Conservation (phyloP, 1,284 basidiomycete species). For the Ceratobasidium theobromae region DNA sequence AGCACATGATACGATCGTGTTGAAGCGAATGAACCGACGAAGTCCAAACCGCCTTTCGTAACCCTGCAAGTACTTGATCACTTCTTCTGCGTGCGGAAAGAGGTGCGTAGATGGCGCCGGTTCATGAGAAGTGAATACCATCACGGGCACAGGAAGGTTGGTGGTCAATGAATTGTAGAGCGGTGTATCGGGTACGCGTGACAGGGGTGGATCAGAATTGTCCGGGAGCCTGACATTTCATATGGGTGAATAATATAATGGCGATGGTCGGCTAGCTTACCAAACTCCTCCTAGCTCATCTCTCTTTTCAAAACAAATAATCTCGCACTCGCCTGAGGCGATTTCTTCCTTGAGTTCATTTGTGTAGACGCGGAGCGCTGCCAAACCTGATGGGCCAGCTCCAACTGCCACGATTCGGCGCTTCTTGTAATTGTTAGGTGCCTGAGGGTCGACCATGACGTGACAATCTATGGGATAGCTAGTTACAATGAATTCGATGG, state of each 20-base stretch:
- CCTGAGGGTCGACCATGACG: background rate
- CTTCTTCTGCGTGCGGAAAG: constrained; percentile 59
- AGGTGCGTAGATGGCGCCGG: constrained; percentile 70
- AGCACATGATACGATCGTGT: constrained; percentile 29
- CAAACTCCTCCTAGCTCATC: constrained; percentile 21
- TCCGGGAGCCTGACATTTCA: constrained; percentile 15
- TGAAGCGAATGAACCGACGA: constrained; percentile 55
- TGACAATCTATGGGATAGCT: no score
- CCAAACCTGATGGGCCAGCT: constrained; percentile 19
- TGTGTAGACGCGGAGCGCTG: background rate
- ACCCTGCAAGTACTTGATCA: constrained; percentile 64
- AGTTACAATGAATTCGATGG: no score
- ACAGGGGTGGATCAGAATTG: background rate
- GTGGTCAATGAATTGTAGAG: constrained; percentile 74
- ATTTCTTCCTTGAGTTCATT: constrained; percentile 24
- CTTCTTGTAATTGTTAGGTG: background rate
- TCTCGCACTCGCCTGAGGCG: constrained; percentile 8
- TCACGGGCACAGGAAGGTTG: constrained; percentile 72
- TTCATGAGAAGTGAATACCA: constrained; percentile 61
- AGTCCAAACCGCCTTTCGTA: constrained; percentile 63
- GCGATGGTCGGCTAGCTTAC: no score
- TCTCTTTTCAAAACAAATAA: constrained; percentile 18
- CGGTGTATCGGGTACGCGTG: constrained; percentile 49
- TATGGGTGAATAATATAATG: no score
- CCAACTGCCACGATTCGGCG: constrained; percentile 21